A percentile compares a stretch with the other conserved stretches of the same genome.
phyloP scores from a whole-genome alignment of 2,329 filamentous ascomycete genomes.

The Lecanicillium sp. region DNA sequence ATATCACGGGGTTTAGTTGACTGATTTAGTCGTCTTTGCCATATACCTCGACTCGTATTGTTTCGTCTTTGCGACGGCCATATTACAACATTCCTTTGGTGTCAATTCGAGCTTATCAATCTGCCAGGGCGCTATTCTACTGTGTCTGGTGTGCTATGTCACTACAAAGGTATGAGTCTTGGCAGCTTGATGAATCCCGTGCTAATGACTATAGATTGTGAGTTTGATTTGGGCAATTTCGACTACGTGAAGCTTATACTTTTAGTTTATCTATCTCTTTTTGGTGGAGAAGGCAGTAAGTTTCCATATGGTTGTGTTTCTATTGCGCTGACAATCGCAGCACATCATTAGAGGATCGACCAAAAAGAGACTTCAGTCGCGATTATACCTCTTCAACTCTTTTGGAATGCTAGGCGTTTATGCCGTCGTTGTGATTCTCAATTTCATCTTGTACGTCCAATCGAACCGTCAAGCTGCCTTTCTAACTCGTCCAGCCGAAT shows the following conservation, averaged over 20 bases:
- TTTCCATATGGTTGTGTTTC: conserved; percentile 3
- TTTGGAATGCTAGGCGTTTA: conserved; percentile 45
- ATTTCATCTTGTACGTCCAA: conserved; percentile 47
- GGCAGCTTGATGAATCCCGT: background rate
- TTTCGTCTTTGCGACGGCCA: conserved; percentile 49
- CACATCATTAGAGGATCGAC: conserved; percentile 48
- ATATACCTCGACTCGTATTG: conserved; percentile 53
- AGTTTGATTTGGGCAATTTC: conserved; percentile 3
- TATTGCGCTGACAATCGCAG: conserved; percentile 21
- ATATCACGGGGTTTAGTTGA: background rate
- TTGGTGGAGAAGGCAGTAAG: conserved; percentile 54
- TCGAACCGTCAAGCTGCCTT: background rate
- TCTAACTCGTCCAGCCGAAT: conserved; percentile 36
- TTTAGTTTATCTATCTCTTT: conserved; percentile 53
- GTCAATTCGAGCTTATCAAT: conserved; percentile 40
- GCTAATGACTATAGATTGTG: conserved; percentile 22
- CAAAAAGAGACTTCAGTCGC: conserved; percentile 45
- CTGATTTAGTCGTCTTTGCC: conserved; percentile 43
- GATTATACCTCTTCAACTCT: conserved; percentile 53
- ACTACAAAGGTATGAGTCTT: conserved; percentile 45
- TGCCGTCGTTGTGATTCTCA: conserved; percentile 41
- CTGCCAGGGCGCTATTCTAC: conserved; percentile 50
- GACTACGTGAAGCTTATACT: background rate
- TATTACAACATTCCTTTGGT: conserved; percentile 49
- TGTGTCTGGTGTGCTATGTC: conserved; percentile 54